Percentiles rank a stretch among this genome's conserved stretches.
Conservation (phyloP, 129 eudicot species). For the Glebionis coronaria region DNA sequence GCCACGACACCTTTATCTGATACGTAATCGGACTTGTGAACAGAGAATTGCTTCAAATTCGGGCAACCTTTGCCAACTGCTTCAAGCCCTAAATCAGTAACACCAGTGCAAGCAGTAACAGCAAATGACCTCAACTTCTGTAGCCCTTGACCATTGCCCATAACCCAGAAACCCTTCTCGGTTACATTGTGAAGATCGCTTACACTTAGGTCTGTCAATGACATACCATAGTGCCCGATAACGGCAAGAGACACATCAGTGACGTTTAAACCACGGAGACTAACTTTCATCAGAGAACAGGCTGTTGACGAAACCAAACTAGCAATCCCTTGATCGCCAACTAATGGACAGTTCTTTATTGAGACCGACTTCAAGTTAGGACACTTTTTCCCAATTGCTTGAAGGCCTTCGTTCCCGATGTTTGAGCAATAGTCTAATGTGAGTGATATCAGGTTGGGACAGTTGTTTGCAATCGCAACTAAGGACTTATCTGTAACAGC, state of each 20-base stretch:
- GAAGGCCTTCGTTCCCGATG: conserved; percentile 56
- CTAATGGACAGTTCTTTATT: conserved; percentile 56
- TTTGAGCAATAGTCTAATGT: conserved; percentile 65
- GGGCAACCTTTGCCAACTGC: conserved; percentile 73
- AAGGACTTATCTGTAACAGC: conserved; percentile 55
- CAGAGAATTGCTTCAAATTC: conserved; percentile 48
- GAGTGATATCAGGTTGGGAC: conserved; percentile 59
- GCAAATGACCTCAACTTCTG: conserved; percentile 50
- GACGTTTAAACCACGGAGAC: conserved; percentile 49
- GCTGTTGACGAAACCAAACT: conserved; percentile 58
- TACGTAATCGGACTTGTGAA: conserved; percentile 38
- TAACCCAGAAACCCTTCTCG: conserved; percentile 90
- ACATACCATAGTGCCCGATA: conserved; percentile 66
- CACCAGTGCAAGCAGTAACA: conserved; percentile 53
- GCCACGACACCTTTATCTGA: conserved; percentile 74
- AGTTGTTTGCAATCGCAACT: conserved; percentile 58
- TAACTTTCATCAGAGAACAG: conserved; percentile 40
- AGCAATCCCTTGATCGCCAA: conserved; percentile 75
- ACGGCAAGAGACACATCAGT: conserved; percentile 77
- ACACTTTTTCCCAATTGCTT: conserved; percentile 59
- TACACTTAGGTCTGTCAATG: conserved; percentile 52
- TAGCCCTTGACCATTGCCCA: conserved; percentile 81
- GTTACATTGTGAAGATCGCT: conserved; percentile 50
- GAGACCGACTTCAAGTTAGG: conserved; percentile 49
- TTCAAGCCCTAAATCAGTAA: conserved; percentile 72